Evolutionary conservation across 129 eudicot species (phyloP), one percentile per base, ranked within the genome.

Genomic region (Kitagawia praeruptora): DNA sequence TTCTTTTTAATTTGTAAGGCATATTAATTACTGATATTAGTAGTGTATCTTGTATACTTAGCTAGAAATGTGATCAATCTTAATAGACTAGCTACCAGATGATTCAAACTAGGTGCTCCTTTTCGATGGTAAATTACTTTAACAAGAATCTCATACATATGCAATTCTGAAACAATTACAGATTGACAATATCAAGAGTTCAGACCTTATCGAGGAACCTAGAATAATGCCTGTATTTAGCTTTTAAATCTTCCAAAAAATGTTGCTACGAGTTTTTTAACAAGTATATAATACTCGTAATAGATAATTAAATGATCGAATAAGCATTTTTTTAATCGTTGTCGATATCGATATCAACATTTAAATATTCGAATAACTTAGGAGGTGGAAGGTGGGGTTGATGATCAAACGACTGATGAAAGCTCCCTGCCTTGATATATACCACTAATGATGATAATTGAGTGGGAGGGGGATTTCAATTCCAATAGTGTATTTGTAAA

Each of bases 331-430:
- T 16, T 5, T 4, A 19, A 54, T 54, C 21, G 63, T n/a, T 21
- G 25, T 54, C 27, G 9, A 21, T 19, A 53, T 54, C 27, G 9
- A 21, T 54, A 54, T 54, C 63, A 54, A 54, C 6, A 19, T 19
- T 5, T 16, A 54, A 54, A 21, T 2, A 25, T 9, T 25, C 15
- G 12, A 25, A 61, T 61, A 61, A 84, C 89, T 87, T 91, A 80
- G 78, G 46, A n/a, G 81, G 87, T 47, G 83, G 69, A 84, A 80
- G 49, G 77, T 76, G 41, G 78, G 84, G 75, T 71, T 61, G 25
- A 61, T 61, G 34, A 61, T 61, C 69, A 61, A 3, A 23, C 69
- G 34, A 61, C 69, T 61, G 69, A 61, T 61, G 69, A 61, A 61
- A 61, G 37, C 69, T n/a, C 34, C 25, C 37, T 61, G 69, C 69